Conservation (phyloP, 805 yeast species). For the Helenozyma rhizophorensis region DNA sequence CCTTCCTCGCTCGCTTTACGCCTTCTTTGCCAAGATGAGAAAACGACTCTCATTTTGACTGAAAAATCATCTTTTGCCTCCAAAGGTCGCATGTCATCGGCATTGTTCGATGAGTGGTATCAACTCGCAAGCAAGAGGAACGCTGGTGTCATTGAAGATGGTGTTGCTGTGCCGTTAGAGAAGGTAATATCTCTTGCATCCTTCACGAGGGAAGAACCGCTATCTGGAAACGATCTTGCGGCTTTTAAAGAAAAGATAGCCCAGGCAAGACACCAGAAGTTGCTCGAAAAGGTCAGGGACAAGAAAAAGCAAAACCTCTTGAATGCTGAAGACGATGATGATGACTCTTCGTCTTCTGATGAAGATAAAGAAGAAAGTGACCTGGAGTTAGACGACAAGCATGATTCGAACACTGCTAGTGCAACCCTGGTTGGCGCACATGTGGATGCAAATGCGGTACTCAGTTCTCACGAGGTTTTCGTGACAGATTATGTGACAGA, state of each 20-base stretch:
- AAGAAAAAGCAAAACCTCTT: constrained; percentile 36
- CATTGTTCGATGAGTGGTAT: constrained; percentile 54
- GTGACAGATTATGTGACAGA: constrained; percentile 35
- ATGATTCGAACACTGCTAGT: no score
- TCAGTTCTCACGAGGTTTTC: constrained; percentile 38
- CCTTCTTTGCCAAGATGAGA: constrained; percentile 57
- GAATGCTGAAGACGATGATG: constrained; percentile 30
- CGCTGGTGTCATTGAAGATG: constrained; percentile 49
- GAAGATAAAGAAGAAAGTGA: constrained; percentile 25
- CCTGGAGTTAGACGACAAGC: constrained; percentile 18
- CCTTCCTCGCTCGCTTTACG: constrained; percentile 49
- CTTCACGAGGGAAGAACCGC: constrained; percentile 44
- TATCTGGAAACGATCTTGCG: constrained; percentile 48
- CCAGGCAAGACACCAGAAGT: constrained; percentile 40
- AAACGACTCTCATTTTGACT: constrained; percentile 70
- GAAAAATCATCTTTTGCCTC: constrained; percentile 44
- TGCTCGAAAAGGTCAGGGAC: constrained; percentile 39
- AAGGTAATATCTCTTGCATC: constrained; percentile 38
- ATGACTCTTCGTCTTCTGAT: constrained; percentile 18
- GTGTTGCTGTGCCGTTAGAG: constrained; percentile 52
- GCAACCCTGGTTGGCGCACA: no score
- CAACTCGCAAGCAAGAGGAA: constrained; percentile 30
- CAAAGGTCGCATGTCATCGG: constrained; percentile 43
- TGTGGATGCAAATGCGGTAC: constrained; percentile 17
- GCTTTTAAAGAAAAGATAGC: constrained; percentile 45